Evolutionary conservation across 1,284 basidiomycete species (phyloP).

Genomic region (Boletus semigastroideus): DNA sequence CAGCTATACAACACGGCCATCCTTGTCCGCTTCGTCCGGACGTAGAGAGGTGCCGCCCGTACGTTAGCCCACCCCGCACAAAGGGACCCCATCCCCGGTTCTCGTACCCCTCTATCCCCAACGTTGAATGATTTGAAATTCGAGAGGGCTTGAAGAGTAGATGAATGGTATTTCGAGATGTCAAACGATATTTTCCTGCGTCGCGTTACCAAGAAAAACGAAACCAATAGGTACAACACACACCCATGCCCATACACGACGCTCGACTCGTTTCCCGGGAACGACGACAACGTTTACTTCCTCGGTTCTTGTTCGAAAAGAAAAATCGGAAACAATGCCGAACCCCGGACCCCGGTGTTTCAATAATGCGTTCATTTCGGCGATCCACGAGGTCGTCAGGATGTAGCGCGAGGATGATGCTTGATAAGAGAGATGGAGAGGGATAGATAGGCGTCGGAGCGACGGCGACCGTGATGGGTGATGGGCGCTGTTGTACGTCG

Average conservation of each 20-base stretch:
- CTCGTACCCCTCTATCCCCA: neutral
- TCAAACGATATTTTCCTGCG: no score
- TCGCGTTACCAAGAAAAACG: neutral
- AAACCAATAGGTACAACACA: no score
- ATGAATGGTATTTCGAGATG: no score
- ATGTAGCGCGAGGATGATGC: neutral
- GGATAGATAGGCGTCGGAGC: slow-evolving; percentile 5
- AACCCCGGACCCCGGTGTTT: neutral
- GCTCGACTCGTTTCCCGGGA: neutral
- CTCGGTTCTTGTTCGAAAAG: neutral
- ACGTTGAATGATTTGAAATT: neutral
- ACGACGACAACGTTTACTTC: neutral
- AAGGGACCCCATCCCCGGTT: neutral
- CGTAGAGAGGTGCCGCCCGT: neutral
- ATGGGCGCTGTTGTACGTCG: no score
- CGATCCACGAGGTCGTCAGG: neutral
- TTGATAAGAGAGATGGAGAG: neutral
- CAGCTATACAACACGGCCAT: neutral
- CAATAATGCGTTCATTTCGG: neutral
- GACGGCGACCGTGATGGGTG: neutral
- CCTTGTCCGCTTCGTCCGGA: neutral
- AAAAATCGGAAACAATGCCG: neutral
- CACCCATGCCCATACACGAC: neutral
- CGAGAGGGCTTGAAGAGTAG: no score
- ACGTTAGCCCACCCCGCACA: neutral